Conservation (phyloP, 2,329 filamentous ascomycete species). For the Aspergillus aculeatus region DNA sequence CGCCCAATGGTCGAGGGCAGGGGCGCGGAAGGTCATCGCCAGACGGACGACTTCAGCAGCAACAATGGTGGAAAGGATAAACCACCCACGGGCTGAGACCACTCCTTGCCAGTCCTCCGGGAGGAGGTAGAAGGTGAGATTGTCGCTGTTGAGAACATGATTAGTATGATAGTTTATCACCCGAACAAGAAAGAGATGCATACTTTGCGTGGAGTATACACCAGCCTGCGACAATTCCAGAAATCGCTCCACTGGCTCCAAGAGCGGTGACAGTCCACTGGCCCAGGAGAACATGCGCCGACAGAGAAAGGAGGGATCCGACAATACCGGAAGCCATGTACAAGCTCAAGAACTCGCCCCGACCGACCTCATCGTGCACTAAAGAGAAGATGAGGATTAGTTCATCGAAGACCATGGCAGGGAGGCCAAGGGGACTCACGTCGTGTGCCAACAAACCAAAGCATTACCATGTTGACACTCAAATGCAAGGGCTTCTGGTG, state of each 20-base stretch:
- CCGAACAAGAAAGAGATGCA: conserved; percentile 10
- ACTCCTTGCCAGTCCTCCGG: conserved; percentile 40
- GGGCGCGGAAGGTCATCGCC: conserved; percentile 28
- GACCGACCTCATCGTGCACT: conserved; percentile 57
- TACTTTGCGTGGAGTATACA: conserved; percentile 50
- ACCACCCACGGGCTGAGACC: conserved; percentile 43
- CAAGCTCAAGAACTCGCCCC: conserved; percentile 55
- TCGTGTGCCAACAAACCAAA: conserved; percentile 55
- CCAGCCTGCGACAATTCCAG: conserved; percentile 51
- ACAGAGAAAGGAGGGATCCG: conserved; percentile 49
- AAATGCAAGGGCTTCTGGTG: conserved; percentile 57
- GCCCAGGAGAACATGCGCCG: conserved; percentile 44
- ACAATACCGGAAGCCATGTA: conserved; percentile 50
- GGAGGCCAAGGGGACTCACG: conserved; percentile 31
- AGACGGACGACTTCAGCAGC: conserved; percentile 38
- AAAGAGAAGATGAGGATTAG: neutral
- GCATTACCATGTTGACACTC: conserved; percentile 52
- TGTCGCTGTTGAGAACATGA: conserved; percentile 31
- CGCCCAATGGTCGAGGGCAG: conserved; percentile 41
- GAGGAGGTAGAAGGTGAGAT: conserved; percentile 43
- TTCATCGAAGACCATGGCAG: conserved; percentile 2
- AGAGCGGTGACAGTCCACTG: conserved; percentile 48
- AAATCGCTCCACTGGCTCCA: conserved; percentile 52
- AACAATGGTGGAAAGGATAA: conserved; percentile 38
- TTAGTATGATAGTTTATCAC: neutral